These are phyloP conservation scores for Aspergillus pseudonomiae DNA, from an alignment of 2,329 filamentous ascomycete species.

Conservation along the genomic window DNA sequence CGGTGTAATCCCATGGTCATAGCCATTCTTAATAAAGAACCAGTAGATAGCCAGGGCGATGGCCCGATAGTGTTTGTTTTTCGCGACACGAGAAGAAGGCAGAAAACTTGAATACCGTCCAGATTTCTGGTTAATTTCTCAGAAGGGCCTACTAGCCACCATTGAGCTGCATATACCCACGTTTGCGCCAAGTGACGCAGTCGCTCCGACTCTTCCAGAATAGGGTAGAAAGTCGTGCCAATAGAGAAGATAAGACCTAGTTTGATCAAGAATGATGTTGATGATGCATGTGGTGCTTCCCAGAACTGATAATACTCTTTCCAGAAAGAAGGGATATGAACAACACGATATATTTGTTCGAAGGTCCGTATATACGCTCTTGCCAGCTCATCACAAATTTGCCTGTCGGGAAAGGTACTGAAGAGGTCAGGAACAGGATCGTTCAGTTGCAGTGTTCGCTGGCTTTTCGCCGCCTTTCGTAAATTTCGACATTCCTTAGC, in stretches of 20 bases:
- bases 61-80: constrained; percentile 30
- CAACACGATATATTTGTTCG: constrained; percentile 35
- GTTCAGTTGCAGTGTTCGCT: constrained; percentile 17
- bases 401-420: constrained; percentile 22
- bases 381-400: constrained; percentile 27
- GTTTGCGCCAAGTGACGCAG: constrained; percentile 15
- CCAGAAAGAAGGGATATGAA: constrained; percentile 40
- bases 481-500: constrained; percentile 22
- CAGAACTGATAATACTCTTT: constrained; percentile 34
- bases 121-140: constrained; percentile 33
- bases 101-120: constrained; percentile 38
- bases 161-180: constrained; percentile 39
- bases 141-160: constrained; percentile 40
- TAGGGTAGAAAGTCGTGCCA: constrained; percentile 31
- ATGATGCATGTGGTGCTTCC: constrained; percentile 23
- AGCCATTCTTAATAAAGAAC: constrained; percentile 27
- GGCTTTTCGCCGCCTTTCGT: constrained; percentile 25
- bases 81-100: constrained; percentile 36
- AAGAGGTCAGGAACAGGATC: constrained; percentile 26
- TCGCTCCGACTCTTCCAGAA: constrained; percentile 15
- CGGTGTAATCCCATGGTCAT: constrained; percentile 35
- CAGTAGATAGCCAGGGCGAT: constrained; percentile 24
- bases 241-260: constrained; percentile 37
- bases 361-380: constrained; percentile 32
- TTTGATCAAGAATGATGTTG: constrained; percentile 29